These are phyloP conservation scores for Eimeria praecox DNA, from an alignment of 169 alveolate species.

Conservation along the genomic window DNA sequence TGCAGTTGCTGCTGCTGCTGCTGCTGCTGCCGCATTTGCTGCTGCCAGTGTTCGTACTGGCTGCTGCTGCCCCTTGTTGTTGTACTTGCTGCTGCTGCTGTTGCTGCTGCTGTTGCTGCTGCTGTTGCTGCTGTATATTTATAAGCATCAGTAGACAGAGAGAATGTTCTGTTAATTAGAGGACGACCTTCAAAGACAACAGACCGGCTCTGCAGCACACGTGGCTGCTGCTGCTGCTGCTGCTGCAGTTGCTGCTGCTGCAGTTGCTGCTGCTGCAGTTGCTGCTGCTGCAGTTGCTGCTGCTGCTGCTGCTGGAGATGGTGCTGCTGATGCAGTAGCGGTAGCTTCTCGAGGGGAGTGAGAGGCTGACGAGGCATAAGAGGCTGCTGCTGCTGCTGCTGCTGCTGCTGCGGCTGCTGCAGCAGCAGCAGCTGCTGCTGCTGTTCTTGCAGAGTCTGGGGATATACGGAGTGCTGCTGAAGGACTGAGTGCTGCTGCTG, in stretches of 20 bases:
- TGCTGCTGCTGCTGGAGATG: not conserved
- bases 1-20: not conserved
- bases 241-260: not conserved
- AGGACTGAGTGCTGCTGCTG: not conserved
- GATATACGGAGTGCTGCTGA: not conserved
- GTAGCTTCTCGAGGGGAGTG: not conserved
- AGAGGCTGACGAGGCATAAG: not conserved
- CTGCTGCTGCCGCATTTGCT: not conserved
- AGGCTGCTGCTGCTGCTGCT: slow-evolving; percentile 2
- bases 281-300: not conserved
- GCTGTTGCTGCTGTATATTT: not conserved
- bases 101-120: slow-evolving; percentile 21
- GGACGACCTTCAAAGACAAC: not conserved
- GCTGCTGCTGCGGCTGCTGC: not conserved
- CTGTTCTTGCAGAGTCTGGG: not conserved
- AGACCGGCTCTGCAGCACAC: slow-evolving; percentile 4
- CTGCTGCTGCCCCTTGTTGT: not conserved
- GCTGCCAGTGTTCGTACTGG: not conserved
- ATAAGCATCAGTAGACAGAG: slow-evolving; percentile 4
- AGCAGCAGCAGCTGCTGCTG: not conserved
- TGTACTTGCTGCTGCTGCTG: slow-evolving; percentile 13
- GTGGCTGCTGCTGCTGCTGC: slow-evolving; percentile 33
- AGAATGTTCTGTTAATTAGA: not conserved
- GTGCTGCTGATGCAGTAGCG: not conserved
- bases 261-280: not conserved